A percentile compares a stretch with the other conserved stretches of the same genome.
Conservation (phyloP, 2,329 filamentous ascomycete genomes). For the Ophiocordyceps camponoti-leonardi region DNA sequence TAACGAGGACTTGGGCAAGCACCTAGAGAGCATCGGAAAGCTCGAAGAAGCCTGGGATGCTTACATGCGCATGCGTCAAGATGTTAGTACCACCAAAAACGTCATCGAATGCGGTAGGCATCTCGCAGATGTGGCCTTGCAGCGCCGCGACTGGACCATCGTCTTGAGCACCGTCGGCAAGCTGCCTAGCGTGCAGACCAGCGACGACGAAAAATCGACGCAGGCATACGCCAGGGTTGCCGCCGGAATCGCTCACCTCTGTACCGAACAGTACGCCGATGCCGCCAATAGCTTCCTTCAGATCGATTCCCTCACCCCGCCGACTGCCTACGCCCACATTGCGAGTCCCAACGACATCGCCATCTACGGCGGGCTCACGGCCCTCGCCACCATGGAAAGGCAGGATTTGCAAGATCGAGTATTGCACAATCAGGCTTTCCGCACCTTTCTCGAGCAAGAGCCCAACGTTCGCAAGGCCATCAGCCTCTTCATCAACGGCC, state of each 20-base stretch:
- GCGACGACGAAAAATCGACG: slow-evolving; percentile 26
- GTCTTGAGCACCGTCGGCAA: slow-evolving; percentile 46
- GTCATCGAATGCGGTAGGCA: slow-evolving; percentile 69
- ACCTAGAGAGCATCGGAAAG: slow-evolving; percentile 66
- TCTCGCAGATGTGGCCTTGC: slow-evolving; percentile 57
- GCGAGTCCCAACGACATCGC: slow-evolving; percentile 77
- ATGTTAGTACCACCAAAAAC: slow-evolving; percentile 69
- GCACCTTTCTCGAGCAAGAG: slow-evolving; percentile 78
- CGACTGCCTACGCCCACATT: slow-evolving; percentile 48
- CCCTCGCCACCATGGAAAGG: slow-evolving; percentile 78
- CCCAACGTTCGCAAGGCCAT: slow-evolving; percentile 89
- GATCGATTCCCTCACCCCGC: slow-evolving; percentile 33
- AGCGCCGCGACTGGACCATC: slow-evolving; percentile 60
- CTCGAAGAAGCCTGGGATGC: slow-evolving; percentile 56
- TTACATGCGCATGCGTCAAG: slow-evolving; percentile 76
- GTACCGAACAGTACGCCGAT: slow-evolving; percentile 30
- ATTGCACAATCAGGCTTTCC: slow-evolving; percentile 66
- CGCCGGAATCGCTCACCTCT: slow-evolving; percentile 31
- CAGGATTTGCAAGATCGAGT: slow-evolving; percentile 56
- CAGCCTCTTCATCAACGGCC: slow-evolving; percentile 72
- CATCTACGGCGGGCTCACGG: slow-evolving; percentile 77
- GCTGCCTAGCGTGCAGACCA: slow-evolving; percentile 32
- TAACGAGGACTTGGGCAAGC: slow-evolving; percentile 76
- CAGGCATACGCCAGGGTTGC: slow-evolving; percentile 34
- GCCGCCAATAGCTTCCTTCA: slow-evolving; percentile 58